Conservation (phyloP, 306 rosid genomes). For the Arachis stenosperma region DNA sequence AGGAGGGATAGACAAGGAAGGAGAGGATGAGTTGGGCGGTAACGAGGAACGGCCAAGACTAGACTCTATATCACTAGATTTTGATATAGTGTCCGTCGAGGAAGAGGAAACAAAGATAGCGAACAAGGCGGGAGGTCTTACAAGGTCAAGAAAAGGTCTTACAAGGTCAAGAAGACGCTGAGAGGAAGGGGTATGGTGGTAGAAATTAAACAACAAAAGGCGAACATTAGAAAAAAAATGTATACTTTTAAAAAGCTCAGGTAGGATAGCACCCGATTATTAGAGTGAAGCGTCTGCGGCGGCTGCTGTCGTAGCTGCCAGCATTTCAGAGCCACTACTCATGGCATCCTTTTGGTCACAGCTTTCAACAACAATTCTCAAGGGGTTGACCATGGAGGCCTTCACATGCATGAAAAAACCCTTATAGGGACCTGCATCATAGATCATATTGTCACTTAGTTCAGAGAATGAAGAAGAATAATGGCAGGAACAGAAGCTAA, state of each 20-base stretch:
- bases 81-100: conserved; percentile 35
- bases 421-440: conserved; percentile 50
- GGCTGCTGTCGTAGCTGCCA: background rate
- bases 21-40: conserved; percentile 74
- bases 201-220: conserved; percentile 32
- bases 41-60: conserved; percentile 32
- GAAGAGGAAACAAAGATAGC: conserved; percentile 26
- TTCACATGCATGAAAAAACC: conserved; percentile 47
- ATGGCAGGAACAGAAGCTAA: conserved; percentile 44
- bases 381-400: conserved; percentile 42
- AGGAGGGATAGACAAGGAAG: conserved; percentile 99
- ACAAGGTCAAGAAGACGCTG: conserved; percentile 96
- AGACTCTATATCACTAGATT: conserved; percentile 45
- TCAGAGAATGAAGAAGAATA: conserved; percentile 48
- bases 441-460: conserved; percentile 40
- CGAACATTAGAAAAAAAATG: background rate
- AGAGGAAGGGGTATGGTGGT: background rate
- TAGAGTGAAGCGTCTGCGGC: conserved; percentile 35
- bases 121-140: conserved; percentile 62
- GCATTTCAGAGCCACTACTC: conserved; percentile 20
- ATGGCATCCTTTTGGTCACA: conserved; percentile 42
- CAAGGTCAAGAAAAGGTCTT: conserved; percentile 99
- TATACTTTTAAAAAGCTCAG: conserved; percentile 69
- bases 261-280: conserved; percentile 77
- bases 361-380: conserved; percentile 35